A percentile compares a stretch with the other conserved stretches of the same genome.
Conservation (phyloP, 2,329 filamentous ascomycete genomes). For the Calonectria fujianensis region DNA sequence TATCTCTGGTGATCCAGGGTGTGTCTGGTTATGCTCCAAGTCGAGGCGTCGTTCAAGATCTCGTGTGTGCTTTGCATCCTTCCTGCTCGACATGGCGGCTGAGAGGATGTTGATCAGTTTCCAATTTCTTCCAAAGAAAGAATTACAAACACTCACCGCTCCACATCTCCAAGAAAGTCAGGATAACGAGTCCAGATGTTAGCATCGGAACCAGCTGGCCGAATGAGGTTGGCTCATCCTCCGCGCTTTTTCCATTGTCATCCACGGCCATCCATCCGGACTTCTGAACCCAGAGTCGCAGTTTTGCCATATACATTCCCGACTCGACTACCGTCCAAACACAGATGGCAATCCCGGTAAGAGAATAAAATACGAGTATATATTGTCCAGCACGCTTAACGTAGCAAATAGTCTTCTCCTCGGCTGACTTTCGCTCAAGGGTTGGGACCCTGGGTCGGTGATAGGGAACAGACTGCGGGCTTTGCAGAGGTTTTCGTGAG, state of each 20-base stretch:
- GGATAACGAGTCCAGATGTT: constrained; percentile 34
- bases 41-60: constrained; percentile 1
- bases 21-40: background rate
- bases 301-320: constrained; percentile 25
- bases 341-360: constrained; percentile 33
- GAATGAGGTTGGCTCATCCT: constrained; percentile 39
- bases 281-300: constrained; percentile 29
- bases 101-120: background rate
- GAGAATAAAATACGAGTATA: constrained; percentile 29
- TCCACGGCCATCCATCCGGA: constrained; percentile 34
- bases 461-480: background rate
- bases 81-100: constrained; percentile 16
- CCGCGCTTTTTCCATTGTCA: constrained; percentile 24
- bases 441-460: background rate
- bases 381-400: constrained; percentile 35
- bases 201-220: constrained; percentile 39
- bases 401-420: constrained; percentile 14
- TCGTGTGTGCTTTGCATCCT: constrained; percentile 12
- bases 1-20: background rate
- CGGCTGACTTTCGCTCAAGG: background rate
- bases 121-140: background rate
- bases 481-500: background rate
- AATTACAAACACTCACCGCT: constrained; percentile 28
- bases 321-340: constrained; percentile 38
- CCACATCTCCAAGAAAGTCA: constrained; percentile 39